Percentiles rank a stretch among this genome's conserved stretches.
phyloP scores from a whole-genome alignment of 176 grass and related monocot genomes.

The Oryza rufipogon region DNA sequence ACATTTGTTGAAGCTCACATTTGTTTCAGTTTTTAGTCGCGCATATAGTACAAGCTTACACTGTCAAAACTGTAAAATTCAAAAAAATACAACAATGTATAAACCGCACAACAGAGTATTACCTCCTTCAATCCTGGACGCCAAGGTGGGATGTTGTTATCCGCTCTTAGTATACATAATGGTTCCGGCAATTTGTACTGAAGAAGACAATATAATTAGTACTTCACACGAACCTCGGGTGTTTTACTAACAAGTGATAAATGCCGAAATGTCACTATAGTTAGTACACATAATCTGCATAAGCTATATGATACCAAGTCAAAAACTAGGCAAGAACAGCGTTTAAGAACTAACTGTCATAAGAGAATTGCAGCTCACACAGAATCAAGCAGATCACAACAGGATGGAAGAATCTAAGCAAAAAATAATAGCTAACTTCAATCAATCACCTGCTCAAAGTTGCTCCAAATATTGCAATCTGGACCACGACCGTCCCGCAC shows the following conservation, averaged over 20 bases:
- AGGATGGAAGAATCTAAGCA: slow-evolving; percentile 5
- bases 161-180: slow-evolving; percentile 74
- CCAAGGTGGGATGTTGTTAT: slow-evolving; percentile 97
- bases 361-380: background rate
- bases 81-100: background rate
- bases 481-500: slow-evolving; percentile 93
- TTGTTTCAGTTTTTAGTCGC: background rate
- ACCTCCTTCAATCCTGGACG: slow-evolving; percentile 83
- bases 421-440: background rate
- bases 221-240: slow-evolving; percentile 2
- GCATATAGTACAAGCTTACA: background rate
- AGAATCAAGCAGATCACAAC: background rate
- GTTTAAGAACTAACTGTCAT: background rate
- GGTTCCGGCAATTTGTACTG: slow-evolving; percentile 95
- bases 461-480: slow-evolving; percentile 96
- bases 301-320: background rate
- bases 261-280: background rate
- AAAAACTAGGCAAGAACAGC: background rate
- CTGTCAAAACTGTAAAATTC: background rate
- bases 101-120: slow-evolving; percentile 15
- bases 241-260: background rate
- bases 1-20: background rate
- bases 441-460: slow-evolving; percentile 86
- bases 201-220: slow-evolving; percentile 38
- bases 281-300: background rate